Conservation (phyloP, 345 rosid species). For the Pistacia vera region DNA sequence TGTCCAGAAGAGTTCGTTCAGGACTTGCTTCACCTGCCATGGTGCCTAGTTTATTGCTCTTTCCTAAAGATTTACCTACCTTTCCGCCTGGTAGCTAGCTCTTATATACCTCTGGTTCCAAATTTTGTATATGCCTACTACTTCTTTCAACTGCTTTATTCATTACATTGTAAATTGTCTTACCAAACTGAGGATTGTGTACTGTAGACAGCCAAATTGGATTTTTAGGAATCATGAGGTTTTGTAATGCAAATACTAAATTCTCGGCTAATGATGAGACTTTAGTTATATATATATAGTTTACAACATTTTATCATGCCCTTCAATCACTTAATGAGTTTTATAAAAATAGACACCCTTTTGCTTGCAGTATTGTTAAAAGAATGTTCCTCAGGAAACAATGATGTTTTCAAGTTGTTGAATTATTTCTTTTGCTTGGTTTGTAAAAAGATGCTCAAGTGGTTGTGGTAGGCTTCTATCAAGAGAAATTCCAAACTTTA, state of each 20-base stretch:
- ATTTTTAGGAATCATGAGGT: neutral
- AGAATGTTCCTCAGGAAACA: neutral
- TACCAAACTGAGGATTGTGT: neutral
- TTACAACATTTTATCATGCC: neutral
- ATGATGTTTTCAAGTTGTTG: neutral
- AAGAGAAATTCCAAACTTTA: neutral
- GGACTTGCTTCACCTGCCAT: constrained; percentile 59
- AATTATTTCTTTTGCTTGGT: too few species aligned
- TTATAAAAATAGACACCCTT: neutral
- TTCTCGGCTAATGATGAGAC: neutral
- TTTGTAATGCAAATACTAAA: neutral
- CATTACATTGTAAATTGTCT: neutral
- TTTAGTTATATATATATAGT: too few species aligned
- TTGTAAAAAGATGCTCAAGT: neutral
- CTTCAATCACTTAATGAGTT: neutral
- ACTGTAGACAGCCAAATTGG: neutral
- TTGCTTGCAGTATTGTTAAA: too few species aligned
- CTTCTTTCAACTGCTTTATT: neutral
- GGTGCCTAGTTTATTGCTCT: constrained; percentile 20
- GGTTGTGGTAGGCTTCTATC: neutral
- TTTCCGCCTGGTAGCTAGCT: neutral
- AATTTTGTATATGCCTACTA: constrained; percentile 10
- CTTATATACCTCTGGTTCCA: neutral
- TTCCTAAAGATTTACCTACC: neutral
- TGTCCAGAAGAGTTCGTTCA: constrained; percentile 34